phyloP scores from a whole-genome alignment of 768 basidiomycete genomes.

The Austroboletus eburneus region DNA sequence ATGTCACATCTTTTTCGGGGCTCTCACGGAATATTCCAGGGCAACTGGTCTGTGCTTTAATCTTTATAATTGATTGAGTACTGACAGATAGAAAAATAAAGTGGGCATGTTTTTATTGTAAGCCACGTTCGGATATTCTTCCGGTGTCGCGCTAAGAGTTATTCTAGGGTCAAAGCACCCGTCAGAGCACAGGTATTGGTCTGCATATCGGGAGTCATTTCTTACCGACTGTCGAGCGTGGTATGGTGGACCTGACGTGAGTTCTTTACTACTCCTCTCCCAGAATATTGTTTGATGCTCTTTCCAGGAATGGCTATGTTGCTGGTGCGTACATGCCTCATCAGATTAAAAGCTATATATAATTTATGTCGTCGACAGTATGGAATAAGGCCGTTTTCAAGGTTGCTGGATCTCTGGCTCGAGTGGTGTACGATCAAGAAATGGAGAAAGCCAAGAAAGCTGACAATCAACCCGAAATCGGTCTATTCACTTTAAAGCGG shows the following conservation, averaged over 20 bases:
- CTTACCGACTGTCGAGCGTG: conserved; percentile 91
- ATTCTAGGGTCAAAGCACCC: conserved; percentile 77
- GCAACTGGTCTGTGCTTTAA: not conserved
- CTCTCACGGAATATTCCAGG: not conserved
- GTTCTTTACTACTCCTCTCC: conserved; percentile 15
- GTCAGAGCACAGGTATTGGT: conserved; percentile 79
- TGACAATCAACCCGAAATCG: not conserved
- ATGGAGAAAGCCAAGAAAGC: not conserved
- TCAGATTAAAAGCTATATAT: not conserved
- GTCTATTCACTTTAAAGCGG: not conserved
- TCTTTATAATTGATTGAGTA: not conserved
- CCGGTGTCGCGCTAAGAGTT: not conserved
- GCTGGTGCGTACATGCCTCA: not conserved
- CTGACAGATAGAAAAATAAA: not conserved
- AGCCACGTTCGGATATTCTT: not conserved
- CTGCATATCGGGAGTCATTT: conserved; percentile 69
- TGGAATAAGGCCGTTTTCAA: not conserved
- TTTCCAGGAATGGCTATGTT: not conserved
- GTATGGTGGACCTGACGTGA: conserved; percentile 81
- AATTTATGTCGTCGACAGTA: not conserved
- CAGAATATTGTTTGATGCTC: not conserved
- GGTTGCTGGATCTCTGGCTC: not conserved
- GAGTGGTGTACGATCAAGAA: not conserved
- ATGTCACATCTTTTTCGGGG: not conserved
- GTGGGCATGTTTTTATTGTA: conserved; percentile 13